Evolutionary conservation across 768 basidiomycete genomes (phyloP), one percentile per base, ranked within the genome.

Genomic region (Termitomyces sp.): DNA sequence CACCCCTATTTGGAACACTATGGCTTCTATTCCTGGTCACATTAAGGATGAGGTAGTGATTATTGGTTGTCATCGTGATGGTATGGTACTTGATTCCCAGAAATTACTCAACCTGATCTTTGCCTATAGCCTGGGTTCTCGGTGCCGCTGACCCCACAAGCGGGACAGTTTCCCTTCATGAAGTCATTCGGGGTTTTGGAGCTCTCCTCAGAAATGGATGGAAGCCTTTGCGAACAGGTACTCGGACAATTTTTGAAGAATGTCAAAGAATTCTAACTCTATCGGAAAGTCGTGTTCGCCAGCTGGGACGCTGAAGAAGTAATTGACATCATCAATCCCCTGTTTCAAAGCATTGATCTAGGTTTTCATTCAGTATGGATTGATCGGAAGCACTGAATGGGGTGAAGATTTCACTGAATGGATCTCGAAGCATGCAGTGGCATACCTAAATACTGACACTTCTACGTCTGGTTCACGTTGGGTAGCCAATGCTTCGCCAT

Each of bases 301-400:
- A 86, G 83, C 62, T 91, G 89, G 89, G 88, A 91, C 66, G 89
- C 82, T 2, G 89, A 91, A 69, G 87, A 88, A 76, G 79, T 83
- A 69, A 57, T 81, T 86, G 29, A 17, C 25, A 17, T 63, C 5
- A 46, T 60, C 3, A 54, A 11, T 31, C 36, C 57, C 15, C 5
- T 51, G 32, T 48, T 31, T n/a, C 36, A 46, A 32, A 49, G 9
- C 42, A 56, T 57, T 65, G 47, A 69, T 37, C 14, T 45, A 14
- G 48, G 42, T 32, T 45, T 40, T 14, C 40, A 42, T 36, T 12
- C 55, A 83, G 79, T 80, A 80, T 53, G 91, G 91, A 31, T 80
- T 94, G 46, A 71, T 92, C 42, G 96, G 96, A 32, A 91, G 88
- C 68, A 96, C 92, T 4, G 96, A 98, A 73, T 96, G 89, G 84